Evolutionary conservation across 2,329 filamentous ascomycete genomes (phyloP), one percentile per base, ranked within the genome.

Genomic region (Cercospora beticola): DNA sequence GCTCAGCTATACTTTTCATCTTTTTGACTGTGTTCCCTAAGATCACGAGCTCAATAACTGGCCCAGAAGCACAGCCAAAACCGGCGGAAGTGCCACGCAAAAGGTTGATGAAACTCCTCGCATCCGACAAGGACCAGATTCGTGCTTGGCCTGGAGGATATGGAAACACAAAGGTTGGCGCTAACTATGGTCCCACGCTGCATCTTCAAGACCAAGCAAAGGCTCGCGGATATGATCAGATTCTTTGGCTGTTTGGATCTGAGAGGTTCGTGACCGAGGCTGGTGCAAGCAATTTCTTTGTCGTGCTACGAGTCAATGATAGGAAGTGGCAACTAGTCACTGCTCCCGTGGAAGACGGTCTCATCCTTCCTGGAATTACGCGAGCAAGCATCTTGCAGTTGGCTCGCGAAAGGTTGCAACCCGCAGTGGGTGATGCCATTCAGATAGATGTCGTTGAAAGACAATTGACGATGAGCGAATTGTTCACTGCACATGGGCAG

Each of bases 91-190:
- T 16, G 73, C 73, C 36, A 77, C 77, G 16, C 76, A 66, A 52
- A 60, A 71, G 49, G 72, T 26, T 84, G 68, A 57, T 95, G 84
- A 89, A 87, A 74, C 87, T 96, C 52, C 88, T 94, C 76, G 94
- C 93, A 0, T 92, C 87, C 58, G 86, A 87, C 63, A 88, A 93
- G 71, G 91, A 95, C 79, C 90, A 90, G 84, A 88, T 95, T 66
- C 89, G 93, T 74, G 93, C 93, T 26, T 97, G 93, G 93, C 92
- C 92, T 28, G 93, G 93, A 71, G 93, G 93, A 12, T 96, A 95
- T 78, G 93, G 93, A 0, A 93, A 90, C 77, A 92, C 92, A 71
- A 97, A 97, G 82, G 87, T 97, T 31, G 93, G 93, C 68, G 93
- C 93, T 71, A 97, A 97, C 84, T 97, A 96, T 80, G 93, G 93